Base-by-base conservation (phyloP, 208 protist genomes). In the Leishmania amazonensis region DNA sequence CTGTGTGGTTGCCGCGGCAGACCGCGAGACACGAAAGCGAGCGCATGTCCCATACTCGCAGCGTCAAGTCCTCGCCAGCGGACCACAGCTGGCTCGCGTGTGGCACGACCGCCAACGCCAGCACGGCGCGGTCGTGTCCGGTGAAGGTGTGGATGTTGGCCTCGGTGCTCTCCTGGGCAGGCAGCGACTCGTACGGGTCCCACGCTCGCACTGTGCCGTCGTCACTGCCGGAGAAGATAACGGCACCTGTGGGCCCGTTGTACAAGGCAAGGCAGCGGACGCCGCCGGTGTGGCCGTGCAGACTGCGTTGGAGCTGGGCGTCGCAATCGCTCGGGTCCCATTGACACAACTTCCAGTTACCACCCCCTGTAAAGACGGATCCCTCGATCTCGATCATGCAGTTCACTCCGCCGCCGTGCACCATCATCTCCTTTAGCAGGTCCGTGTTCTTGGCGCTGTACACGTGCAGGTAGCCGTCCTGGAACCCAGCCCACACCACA, bases 201-300 rank as follows among this genome's bases (percentile, higher is more conserved):
- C 95, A 97, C n/a, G 90, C 93, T 13, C 85, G 79, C 24, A 96
- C 86, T 4, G 91, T 91, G 57, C 90, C 88, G 70, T 97, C 95
- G 70, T 96, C 92, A 75, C 89, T 89, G 74, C 95, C 93, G 38
- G 93, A 95, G 87, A 97, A 96, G 9, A 97, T 79, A 24, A 96
- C 85, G 3, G 88, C 83, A 19, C 91, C 93, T 17, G 90, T 95
- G 5, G 86, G 75, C 4, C 90, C 93, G 64, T 85, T 80, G 85
- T 92, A 95, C 35, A 85, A 47, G 64, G 76, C 79, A 54, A 96
- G 72, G 82, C 81, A 87, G 64, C 91, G 91, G 31, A 97, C 93
- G 17, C 84, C 83, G 75, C 91, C 91, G 65, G 67, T 79, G 84
- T 97, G 95, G 53, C 93, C 93, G 75, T 84, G 85, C 67, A 96